Evolutionary conservation across 2,329 filamentous ascomycete genomes (phyloP).

Genomic region (Apiospora kogelbergensis): DNA sequence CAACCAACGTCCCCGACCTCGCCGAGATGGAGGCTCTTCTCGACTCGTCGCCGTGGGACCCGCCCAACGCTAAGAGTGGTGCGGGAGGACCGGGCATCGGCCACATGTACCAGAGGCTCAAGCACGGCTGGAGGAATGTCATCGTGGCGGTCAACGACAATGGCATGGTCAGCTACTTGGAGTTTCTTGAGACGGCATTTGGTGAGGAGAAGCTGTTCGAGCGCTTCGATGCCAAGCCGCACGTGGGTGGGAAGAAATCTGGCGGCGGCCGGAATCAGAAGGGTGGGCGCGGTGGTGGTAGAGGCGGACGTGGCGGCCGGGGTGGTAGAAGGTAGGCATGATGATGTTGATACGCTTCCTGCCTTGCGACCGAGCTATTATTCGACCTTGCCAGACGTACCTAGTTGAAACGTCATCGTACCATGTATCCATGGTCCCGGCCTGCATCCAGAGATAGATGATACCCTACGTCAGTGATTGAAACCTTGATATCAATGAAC

Average conservation of each 20-base stretch:
- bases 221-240: constrained; percentile 42
- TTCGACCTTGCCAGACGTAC: not conserved
- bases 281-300: constrained; percentile 19
- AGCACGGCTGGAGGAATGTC: constrained; percentile 81
- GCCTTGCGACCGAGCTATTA: not conserved
- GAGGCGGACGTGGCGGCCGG: constrained; percentile 19
- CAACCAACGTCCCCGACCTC: constrained; percentile 70
- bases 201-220: constrained; percentile 71
- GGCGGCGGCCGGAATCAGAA: constrained; percentile 20
- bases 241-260: constrained; percentile 26
- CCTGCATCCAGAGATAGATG: not conserved
- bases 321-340: constrained; percentile 10
- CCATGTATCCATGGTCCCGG: not conserved
- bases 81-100: constrained; percentile 35
- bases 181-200: constrained; percentile 79
- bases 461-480: not conserved
- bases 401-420: not conserved
- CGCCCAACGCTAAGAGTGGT: constrained; percentile 50
- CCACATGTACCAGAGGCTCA: constrained; percentile 71
- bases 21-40: constrained; percentile 71
- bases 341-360: not conserved
- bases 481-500: no score
- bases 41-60: constrained; percentile 69
- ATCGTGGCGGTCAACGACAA: constrained; percentile 87
- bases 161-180: constrained; percentile 84